Percentiles rank a stretch among this genome's conserved stretches.
Conservation (phyloP, 2,329 filamentous ascomycete genomes). For the Penicillium freii region DNA sequence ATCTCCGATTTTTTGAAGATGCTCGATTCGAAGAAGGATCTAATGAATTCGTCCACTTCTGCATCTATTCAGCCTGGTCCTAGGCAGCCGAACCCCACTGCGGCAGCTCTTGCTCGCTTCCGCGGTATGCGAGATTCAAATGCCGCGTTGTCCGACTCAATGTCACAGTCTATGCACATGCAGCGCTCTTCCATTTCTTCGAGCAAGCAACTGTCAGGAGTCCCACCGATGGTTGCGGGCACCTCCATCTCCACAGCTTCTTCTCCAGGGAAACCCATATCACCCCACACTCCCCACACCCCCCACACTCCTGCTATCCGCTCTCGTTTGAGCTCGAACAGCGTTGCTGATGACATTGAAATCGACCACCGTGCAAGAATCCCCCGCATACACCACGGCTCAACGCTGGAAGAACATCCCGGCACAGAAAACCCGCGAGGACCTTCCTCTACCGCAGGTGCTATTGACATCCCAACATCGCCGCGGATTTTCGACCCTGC, state of each 20-base stretch:
- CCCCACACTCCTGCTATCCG: constrained; percentile 93
- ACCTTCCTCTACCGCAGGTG: constrained; percentile 39
- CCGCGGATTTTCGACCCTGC: constrained; percentile 42
- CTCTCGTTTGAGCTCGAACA: constrained; percentile 88
- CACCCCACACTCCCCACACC: constrained; percentile 86
- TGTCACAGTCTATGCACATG: constrained; percentile 83
- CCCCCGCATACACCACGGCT: constrained; percentile 32
- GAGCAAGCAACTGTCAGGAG: constrained; percentile 68
- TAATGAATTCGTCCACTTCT: constrained; percentile 63
- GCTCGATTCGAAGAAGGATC: constrained; percentile 83
- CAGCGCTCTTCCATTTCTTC: constrained; percentile 78
- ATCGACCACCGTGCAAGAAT: constrained; percentile 35
- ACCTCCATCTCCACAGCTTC: constrained; percentile 80
- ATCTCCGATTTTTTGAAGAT: constrained; percentile 91
- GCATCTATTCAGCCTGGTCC: constrained; percentile 63
- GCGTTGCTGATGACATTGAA: constrained; percentile 68
- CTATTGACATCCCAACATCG: constrained; percentile 51
- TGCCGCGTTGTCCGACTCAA: constrained; percentile 83
- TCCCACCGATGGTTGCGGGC: constrained; percentile 59
- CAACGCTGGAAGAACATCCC: constrained; percentile 38
- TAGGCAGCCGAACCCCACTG: constrained; percentile 73
- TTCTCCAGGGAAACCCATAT: constrained; percentile 85
- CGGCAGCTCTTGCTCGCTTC: constrained; percentile 78
- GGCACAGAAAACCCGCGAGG: constrained; percentile 36
- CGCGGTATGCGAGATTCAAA: constrained; percentile 88